These are phyloP conservation scores for Centaurea solstitialis DNA, from an alignment of 129 eudicot species.

Conservation along the genomic window DNA sequence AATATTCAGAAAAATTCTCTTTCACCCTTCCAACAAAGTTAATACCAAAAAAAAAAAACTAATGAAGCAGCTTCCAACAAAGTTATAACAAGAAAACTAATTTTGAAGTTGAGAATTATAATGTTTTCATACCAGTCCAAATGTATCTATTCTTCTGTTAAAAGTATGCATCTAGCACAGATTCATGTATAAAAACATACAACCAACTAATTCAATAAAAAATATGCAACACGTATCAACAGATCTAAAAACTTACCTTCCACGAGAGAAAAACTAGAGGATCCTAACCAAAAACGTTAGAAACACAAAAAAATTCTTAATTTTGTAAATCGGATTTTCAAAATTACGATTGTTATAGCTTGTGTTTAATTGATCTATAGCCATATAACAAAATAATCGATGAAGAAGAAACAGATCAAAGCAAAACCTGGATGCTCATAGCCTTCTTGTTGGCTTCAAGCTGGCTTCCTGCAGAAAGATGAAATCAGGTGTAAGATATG, in stretches of 20 bases:
- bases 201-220: neutral
- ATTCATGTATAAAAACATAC: neutral
- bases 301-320: neutral
- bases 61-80: neutral
- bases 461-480: constrained; percentile 64
- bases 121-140: neutral
- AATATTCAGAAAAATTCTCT: neutral
- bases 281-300: neutral
- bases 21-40: neutral
- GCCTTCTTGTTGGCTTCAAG: constrained; percentile 83
- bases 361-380: neutral
- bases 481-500: neutral
- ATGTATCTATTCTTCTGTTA: neutral
- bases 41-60: neutral
- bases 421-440: constrained; percentile 67
- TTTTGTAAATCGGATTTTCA: neutral
- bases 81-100: neutral
- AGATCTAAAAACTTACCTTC: constrained; percentile 3
- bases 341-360: constrained; percentile 1
- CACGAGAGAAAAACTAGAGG: neutral
- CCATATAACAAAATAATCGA: neutral
- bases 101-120: neutral
- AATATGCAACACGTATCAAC: neutral
- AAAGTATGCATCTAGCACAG: neutral
- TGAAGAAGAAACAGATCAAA: constrained; percentile 1